phyloP scores from a whole-genome alignment of 1,284 basidiomycete genomes.

The Ceratobasidium sp. region DNA sequence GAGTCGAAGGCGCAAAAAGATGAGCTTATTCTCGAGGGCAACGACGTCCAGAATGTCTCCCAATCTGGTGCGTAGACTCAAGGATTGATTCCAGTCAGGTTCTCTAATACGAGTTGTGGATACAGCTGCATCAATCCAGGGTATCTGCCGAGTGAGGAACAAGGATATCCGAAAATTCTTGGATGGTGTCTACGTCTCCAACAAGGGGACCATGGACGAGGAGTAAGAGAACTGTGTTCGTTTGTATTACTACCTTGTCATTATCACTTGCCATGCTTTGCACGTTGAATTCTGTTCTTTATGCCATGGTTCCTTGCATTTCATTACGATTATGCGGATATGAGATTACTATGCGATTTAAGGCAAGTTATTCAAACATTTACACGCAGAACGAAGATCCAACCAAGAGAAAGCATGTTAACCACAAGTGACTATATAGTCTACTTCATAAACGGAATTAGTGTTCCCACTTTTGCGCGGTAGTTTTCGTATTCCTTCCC shows the following conservation, averaged over 20 bases:
- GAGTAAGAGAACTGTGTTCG: constrained; percentile 30
- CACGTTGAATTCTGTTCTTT: constrained; percentile 42
- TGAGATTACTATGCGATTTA: constrained; percentile 5
- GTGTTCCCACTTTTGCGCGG: constrained; percentile 74
- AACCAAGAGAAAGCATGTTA: neutral
- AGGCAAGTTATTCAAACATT: constrained; percentile 20
- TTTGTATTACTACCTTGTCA: constrained; percentile 44
- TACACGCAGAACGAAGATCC: constrained; percentile 28
- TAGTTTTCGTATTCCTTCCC: constrained; percentile 83
- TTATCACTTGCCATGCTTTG: constrained; percentile 36
- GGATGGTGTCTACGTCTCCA: constrained; percentile 84
- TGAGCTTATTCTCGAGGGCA: constrained; percentile 91
- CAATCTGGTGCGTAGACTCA: constrained; percentile 77
- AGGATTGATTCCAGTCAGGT: constrained; percentile 7
- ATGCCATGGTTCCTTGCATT: constrained; percentile 41
- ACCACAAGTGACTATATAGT: neutral
- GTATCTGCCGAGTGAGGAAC: constrained; percentile 93
- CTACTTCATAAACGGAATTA: constrained; percentile 73
- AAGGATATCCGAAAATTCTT: constrained; percentile 94
- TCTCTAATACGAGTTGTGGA: neutral
- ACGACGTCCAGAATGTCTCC: constrained; percentile 95
- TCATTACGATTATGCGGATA: constrained; percentile 29
- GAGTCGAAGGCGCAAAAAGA: constrained; percentile 98
- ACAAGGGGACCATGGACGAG: constrained; percentile 62
- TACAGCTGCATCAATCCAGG: constrained; percentile 93